These are phyloP conservation scores for Globisporangium recalcitrans DNA, from an alignment of 352 stramenopile genomes.

Conservation along the genomic window DNA sequence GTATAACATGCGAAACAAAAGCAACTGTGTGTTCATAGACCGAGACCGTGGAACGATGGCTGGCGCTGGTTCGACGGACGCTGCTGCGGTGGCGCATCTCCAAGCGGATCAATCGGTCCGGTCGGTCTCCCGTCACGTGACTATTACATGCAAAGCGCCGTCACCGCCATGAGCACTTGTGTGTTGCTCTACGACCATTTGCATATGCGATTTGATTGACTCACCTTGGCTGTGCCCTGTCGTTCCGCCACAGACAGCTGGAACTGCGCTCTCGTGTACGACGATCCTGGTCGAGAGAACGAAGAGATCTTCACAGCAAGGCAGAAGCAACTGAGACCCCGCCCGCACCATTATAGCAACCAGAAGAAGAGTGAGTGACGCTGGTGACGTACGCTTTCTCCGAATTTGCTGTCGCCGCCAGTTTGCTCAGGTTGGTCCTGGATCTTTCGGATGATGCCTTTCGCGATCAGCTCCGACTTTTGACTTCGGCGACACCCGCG, in stretches of 20 bases:
- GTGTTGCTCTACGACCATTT: neutral
- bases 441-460: conserved; percentile 68
- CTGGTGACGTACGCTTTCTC: conserved; percentile 15
- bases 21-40: conserved; percentile 22
- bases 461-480: conserved; percentile 51
- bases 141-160: conserved; percentile 18
- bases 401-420: conserved; percentile 30
- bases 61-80: conserved; percentile 47
- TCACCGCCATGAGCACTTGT: neutral
- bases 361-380: neutral
- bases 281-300: conserved; percentile 69
- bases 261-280: conserved; percentile 61
- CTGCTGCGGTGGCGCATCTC: conserved; percentile 29
- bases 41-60: conserved; percentile 56
- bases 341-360: no score
- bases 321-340: no score
- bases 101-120: conserved; percentile 58
- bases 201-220: neutral
- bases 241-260: conserved; percentile 41
- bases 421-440: conserved; percentile 44
- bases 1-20: neutral
- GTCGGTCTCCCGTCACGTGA: conserved; percentile 37
- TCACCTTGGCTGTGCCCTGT: conserved; percentile 43
- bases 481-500: conserved; percentile 43
- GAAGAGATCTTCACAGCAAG: conserved; percentile 50